Base-by-base conservation (phyloP, 164 flowering plant species). In the Stephania japonica region DNA sequence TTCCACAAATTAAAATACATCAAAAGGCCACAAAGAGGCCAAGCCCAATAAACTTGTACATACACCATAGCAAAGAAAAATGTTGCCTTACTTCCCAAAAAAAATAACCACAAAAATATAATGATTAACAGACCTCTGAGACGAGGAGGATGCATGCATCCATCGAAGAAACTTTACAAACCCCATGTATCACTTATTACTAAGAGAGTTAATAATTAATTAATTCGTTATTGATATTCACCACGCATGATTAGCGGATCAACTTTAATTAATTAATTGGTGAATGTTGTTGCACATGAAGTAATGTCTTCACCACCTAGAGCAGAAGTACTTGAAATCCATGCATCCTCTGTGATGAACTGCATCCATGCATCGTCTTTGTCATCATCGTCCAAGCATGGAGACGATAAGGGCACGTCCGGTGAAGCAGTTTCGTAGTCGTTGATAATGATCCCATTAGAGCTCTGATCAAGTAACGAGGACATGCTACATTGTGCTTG, bases 311-410 rank as follows among this genome's bases (percentile, higher is more conserved):
- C 87, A n/a, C 77, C 81, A 21, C 75, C 81, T 4, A 71, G 25
- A 32, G 38, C 38, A 2, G 67, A n/a, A 7, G 78, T 32, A 69
- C 42, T 59, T 59, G 89, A 82, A 77, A 86, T 89, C 98, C 98
- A 91, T 26, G 90, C 88, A 75, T 92, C 98, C 7, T 89, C 98
- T 21, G 90, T 88, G 61, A 92, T 89, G 81, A 92, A 92, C 79
- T 92, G 94, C 98, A 92, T 92, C 98, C 98, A 92, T 61, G 94
- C 89, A 43, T 92, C 97, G 71, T 92, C 98, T 73, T 90, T 91
- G 49, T 91, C 98, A 10, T 88, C 92, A 38, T 87, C 92, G 19
- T 87, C 94, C 70, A 85, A 71, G 73, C 87, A 86, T 19, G 90
- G 80, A 0, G 90, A 84, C 16, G 93, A 85, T 8, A 83, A 9